Base-by-base conservation (phyloP, 495 filamentous ascomycete species). In the Parmelia sp. region DNA sequence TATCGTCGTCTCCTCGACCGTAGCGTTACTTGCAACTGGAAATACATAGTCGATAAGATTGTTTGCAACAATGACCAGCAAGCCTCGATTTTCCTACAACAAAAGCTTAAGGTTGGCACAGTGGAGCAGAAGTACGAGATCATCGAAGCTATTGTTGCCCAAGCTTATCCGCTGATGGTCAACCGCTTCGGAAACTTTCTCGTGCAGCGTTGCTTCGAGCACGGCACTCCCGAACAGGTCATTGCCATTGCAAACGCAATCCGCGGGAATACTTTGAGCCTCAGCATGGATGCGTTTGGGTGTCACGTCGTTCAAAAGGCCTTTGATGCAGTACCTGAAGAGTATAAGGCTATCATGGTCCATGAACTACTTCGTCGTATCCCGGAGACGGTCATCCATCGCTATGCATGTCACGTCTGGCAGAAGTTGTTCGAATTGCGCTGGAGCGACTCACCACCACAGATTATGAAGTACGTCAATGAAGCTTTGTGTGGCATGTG, bases 21-120 rank as follows among this genome's bases (percentile, higher is more conserved):
- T 68, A 96, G 91, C 69, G 90, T 96, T 70, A 96, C 88, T 63
- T 97, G 92, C 80, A 94, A 97, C 76, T 98, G 95, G 94, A 96
- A 92, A 76, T 96, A 96, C 71, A 97, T 98, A 68, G 93, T 98
- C 44, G 95, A 97, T 76, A 98, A 97, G 80, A 98, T 98, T 72
- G 91, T 97, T 60, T 96, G 91, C 86, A 96, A 90, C 77, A 97
- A 97, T 72, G 94, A 98, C 70, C 94, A 98, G 72, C 94, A 98
- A 75, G 95, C 94, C 21, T 97, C 95, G 1, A 97, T 98, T 67
- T 97, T 98, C 75, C 78, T 98, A 33, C 94, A 98, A 74, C 95
- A 98, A 75, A 98, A 98, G 79, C 89, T 98, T 64, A 98, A 98
- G 78, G 90, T 97, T 62, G 92, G 91, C 61, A 97, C 94, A 15